Evolutionary conservation across 1,284 basidiomycete species (phyloP), one percentile per base, ranked within the genome.

Genomic region (Tilletia setariae): DNA sequence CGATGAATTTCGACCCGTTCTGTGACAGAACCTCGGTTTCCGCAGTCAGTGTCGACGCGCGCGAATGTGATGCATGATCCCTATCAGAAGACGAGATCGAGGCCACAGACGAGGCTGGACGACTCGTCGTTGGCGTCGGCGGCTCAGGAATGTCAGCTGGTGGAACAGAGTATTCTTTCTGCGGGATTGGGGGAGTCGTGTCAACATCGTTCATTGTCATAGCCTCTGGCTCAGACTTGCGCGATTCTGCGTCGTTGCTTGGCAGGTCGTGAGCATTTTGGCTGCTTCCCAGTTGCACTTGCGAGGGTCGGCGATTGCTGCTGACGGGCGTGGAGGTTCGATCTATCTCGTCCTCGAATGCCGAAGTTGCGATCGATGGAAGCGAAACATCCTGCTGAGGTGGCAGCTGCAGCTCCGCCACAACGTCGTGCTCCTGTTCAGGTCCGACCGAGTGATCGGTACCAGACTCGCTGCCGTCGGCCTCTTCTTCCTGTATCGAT

Each of bases 301-400:
- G 30, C 28, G 56, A 13, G 30, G 56, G 25, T 21, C 28, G 32
- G 2, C 56, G 56, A 8, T 13, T 15, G 7, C 56, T 30, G 32
- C 56, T 40, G 19, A 61, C 56, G 32, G 56, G 56, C 56, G 56
- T 61, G 32, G 56, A 61, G 1, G 56, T 61, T 15, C 56, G 56
- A 61, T 61, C 56, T 13, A 61, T 61, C 30, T 40, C 56, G 28
- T 61, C 56, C 4, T 61, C 56, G 32, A 61, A 61, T 19, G 28
- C 9, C 7, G 19, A 30, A 25, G 16, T 21, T 16, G 56, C 28
- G 56, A 61, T 35, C 30, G 56, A 61, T 32, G 56, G 56, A 11
- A 61, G 56, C 19, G 28, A 19, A 4, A 40, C 35, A 4, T 40
- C 35, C 4, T 40, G 35, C 35, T 40, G 35, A 40, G 35, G 6